Evolutionary conservation across 257 asterid genomes (phyloP).

Genomic region (Cinchona pubescens): DNA sequence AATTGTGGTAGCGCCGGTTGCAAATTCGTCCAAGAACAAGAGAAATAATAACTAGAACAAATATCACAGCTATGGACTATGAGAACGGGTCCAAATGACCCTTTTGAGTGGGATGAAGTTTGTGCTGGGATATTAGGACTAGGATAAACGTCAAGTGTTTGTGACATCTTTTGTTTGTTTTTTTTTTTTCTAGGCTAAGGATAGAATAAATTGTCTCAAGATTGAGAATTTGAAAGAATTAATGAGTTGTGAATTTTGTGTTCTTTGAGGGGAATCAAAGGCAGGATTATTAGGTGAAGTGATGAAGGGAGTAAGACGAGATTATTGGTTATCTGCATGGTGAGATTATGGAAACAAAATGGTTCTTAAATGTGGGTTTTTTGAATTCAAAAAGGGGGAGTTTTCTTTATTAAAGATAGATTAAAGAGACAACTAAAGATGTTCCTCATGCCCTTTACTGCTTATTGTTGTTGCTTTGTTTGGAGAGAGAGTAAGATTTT

Average conservation of each 20-base stretch:
- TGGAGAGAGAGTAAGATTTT: constrained; percentile 38
- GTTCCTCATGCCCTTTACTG: constrained; percentile 48
- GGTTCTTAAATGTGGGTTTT: constrained; percentile 13
- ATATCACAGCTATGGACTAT: constrained; percentile 64
- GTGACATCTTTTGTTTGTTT: constrained; percentile 41
- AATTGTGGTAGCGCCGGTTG: constrained; percentile 43
- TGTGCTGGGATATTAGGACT: constrained; percentile 35
- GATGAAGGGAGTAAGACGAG: constrained; percentile 18
- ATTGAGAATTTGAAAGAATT: background rate
- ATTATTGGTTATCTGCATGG: background rate
- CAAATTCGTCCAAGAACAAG: constrained; percentile 66
- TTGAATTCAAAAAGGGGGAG: constrained; percentile 47
- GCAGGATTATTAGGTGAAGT: constrained; percentile 18
- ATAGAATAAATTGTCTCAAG: background rate
- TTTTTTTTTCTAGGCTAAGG: background rate
- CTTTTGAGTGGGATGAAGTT: constrained; percentile 45
- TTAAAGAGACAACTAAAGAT: constrained; percentile 41
- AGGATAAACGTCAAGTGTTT: constrained; percentile 49
- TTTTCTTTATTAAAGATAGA: constrained; percentile 73
- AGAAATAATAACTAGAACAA: constrained; percentile 60
- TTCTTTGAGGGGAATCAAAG: constrained; percentile 47
- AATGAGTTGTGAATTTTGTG: background rate
- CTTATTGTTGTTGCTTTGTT: constrained; percentile 31
- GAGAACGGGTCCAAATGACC: constrained; percentile 76
- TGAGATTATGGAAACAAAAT: background rate